Evolutionary conservation across 208 protist species (phyloP).

Genomic region (Porcisia deanei): DNA sequence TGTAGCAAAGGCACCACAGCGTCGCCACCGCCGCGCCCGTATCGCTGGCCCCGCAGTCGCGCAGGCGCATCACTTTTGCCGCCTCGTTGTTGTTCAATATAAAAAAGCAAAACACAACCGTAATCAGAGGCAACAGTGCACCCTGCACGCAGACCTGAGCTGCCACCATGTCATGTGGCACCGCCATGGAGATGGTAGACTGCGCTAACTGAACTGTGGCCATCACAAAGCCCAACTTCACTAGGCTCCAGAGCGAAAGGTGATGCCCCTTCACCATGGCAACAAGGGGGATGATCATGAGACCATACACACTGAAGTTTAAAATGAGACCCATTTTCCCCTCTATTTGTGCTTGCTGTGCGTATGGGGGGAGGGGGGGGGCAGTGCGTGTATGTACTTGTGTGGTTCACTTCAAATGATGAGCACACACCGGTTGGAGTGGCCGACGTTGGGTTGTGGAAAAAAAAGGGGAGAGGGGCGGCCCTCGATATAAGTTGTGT

Average conservation of each 20-base stretch:
- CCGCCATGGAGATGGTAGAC: slow-evolving; percentile 45
- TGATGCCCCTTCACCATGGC: slow-evolving; percentile 64
- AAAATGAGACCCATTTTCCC: slow-evolving; percentile 59
- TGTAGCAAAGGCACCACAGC: slow-evolving; percentile 56
- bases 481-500: neutral
- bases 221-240: slow-evolving; percentile 45
- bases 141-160: slow-evolving; percentile 32
- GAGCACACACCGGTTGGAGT: neutral
- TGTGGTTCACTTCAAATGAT: slow-evolving; percentile 1
- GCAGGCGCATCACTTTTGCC: slow-evolving; percentile 43
- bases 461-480: neutral
- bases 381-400: neutral
- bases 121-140: slow-evolving; percentile 47
- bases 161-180: slow-evolving; percentile 21
- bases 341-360: slow-evolving; percentile 9
- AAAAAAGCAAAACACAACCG: slow-evolving; percentile 52
- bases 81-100: slow-evolving; percentile 60
- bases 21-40: slow-evolving; percentile 49
- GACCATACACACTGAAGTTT: slow-evolving; percentile 68
- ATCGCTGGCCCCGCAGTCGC: slow-evolving; percentile 34
- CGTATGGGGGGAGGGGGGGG: neutral
- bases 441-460: neutral
- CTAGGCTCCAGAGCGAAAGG: slow-evolving; percentile 41
- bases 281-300: slow-evolving; percentile 76
- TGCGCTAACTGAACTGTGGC: slow-evolving; percentile 52